phyloP scores from a whole-genome alignment of 129 eudicot species.

The Saussurea involucrata region DNA sequence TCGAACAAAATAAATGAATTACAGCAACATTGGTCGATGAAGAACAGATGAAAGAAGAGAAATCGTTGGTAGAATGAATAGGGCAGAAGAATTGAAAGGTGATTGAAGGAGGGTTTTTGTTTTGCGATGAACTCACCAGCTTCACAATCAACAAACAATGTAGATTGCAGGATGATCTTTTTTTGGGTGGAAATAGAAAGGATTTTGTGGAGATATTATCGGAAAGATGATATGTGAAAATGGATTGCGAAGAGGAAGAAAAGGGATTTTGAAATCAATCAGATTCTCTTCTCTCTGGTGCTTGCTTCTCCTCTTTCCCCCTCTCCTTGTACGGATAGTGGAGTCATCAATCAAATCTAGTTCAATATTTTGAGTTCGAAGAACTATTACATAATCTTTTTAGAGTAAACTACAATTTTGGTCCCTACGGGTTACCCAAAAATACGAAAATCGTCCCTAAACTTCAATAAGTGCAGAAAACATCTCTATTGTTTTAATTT shows the following conservation, averaged over 20 bases:
- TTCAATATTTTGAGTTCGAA: background rate
- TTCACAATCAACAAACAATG: background rate
- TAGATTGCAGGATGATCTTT: background rate
- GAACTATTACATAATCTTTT: too few relatives aligned
- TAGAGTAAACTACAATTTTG: too few relatives aligned
- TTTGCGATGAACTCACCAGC: conserved; percentile 7
- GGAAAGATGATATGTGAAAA: background rate
- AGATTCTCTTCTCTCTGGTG: background rate
- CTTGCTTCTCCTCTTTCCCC: background rate
- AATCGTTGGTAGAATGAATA: background rate
- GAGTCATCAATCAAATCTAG: background rate
- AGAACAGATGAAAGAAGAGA: background rate
- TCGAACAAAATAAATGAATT: background rate
- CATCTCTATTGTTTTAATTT: too few relatives aligned
- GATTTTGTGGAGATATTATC: background rate
- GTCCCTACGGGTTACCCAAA: too few relatives aligned
- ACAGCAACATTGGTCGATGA: background rate
- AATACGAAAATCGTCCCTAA: too few relatives aligned
- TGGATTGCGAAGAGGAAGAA: too few relatives aligned
- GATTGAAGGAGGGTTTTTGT: conserved; percentile 5
- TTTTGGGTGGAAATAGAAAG: background rate
- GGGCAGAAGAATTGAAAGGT: background rate
- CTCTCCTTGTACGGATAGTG: conserved; percentile 10
- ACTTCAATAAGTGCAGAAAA: too few relatives aligned
- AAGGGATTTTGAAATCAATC: conserved; percentile 7